A percentile compares a stretch with the other conserved stretches of the same genome.
These are phyloP conservation scores for Byssoonygena ceratinophila DNA, from an alignment of 2,329 filamentous ascomycete genomes.

Conservation along the genomic window DNA sequence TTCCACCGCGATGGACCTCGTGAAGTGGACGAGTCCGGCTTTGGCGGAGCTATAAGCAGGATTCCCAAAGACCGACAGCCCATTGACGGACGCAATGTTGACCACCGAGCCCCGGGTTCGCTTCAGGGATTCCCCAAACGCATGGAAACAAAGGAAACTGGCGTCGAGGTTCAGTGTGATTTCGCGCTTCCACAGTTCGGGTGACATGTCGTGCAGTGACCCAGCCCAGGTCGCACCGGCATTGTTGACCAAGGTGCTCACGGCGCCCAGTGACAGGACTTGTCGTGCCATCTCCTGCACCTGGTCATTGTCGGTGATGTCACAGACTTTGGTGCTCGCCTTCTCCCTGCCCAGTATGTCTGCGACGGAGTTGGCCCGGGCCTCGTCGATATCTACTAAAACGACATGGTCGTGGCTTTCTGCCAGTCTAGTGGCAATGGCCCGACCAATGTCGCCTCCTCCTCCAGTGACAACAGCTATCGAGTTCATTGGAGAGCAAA, in stretches of 20 bases:
- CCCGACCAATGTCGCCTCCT: slow-evolving; percentile 22
- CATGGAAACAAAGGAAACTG: slow-evolving; percentile 18
- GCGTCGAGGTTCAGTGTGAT: slow-evolving; percentile 19
- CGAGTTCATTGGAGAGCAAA: background rate
- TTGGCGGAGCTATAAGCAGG: slow-evolving; percentile 32
- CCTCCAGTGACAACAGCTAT: slow-evolving; percentile 24
- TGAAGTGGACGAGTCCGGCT: slow-evolving; percentile 34
- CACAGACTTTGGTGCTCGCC: slow-evolving; percentile 18
- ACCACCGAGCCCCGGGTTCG: slow-evolving; percentile 15
- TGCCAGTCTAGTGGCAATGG: slow-evolving; percentile 20
- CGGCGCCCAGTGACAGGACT: slow-evolving; percentile 10
- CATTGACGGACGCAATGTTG: slow-evolving; percentile 21
- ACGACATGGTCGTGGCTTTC: slow-evolving; percentile 19
- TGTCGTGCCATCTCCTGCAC: slow-evolving; percentile 14
- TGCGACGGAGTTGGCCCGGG: slow-evolving; percentile 14
- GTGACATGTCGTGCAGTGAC: slow-evolving; percentile 20
- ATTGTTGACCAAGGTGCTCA: slow-evolving; percentile 24
- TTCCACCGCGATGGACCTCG: slow-evolving; percentile 27
- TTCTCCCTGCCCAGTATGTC: slow-evolving; percentile 15
- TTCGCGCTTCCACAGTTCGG: slow-evolving; percentile 18
- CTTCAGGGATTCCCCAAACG: slow-evolving; percentile 18
- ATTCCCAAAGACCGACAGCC: slow-evolving; percentile 19
- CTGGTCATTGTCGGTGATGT: slow-evolving; percentile 20
- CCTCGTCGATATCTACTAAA: slow-evolving; percentile 19
- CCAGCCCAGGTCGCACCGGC: slow-evolving; percentile 20